Percentiles rank a stretch among this genome's conserved stretches.
phyloP scores from a whole-genome alignment of 2,329 filamentous ascomycete species.

The Seiridium unicorne region DNA sequence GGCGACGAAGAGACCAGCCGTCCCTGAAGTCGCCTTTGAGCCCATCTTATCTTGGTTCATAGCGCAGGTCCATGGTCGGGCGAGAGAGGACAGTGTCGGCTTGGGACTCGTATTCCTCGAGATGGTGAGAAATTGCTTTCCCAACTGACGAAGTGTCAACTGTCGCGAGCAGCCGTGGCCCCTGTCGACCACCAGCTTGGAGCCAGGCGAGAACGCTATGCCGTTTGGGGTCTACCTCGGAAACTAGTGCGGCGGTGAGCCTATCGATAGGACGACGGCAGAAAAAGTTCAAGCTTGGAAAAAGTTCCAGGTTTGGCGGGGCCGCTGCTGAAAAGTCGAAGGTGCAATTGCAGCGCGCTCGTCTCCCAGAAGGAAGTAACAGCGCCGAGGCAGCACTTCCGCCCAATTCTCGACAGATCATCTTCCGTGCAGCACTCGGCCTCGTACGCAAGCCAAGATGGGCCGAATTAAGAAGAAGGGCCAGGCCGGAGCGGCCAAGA shows the following conservation, averaged over 20 bases:
- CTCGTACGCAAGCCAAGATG: slow-evolving; percentile 43
- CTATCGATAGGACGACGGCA: slow-evolving; percentile 3
- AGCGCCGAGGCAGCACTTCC: not conserved
- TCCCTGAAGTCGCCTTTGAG: slow-evolving; percentile 41
- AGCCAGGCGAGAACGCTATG: not conserved
- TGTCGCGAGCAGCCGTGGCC: not conserved
- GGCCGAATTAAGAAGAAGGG: slow-evolving; percentile 88
- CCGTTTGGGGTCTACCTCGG: slow-evolving; percentile 3
- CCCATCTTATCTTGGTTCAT: slow-evolving; percentile 33
- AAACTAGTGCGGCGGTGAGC: not conserved
- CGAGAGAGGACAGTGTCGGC: not conserved
- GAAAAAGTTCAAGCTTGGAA: slow-evolving; percentile 16
- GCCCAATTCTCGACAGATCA: not conserved
- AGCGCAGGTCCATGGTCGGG: slow-evolving; percentile 26
- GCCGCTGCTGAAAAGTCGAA: slow-evolving; percentile 1
- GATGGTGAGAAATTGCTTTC: not conserved
- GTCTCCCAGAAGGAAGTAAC: not conserved
- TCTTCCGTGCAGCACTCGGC: not conserved
- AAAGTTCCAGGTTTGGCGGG: slow-evolving; percentile 15
- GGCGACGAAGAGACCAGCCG: slow-evolving; percentile 67
- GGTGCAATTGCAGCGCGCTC: not conserved
- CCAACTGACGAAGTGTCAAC: not conserved
- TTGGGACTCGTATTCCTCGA: too few species aligned
- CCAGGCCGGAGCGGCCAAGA: slow-evolving; percentile 88
- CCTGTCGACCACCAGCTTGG: too few species aligned